Evolutionary conservation across 106 monocot species (phyloP), one percentile per base, ranked within the genome.

Genomic region (Dioscorea alata): DNA sequence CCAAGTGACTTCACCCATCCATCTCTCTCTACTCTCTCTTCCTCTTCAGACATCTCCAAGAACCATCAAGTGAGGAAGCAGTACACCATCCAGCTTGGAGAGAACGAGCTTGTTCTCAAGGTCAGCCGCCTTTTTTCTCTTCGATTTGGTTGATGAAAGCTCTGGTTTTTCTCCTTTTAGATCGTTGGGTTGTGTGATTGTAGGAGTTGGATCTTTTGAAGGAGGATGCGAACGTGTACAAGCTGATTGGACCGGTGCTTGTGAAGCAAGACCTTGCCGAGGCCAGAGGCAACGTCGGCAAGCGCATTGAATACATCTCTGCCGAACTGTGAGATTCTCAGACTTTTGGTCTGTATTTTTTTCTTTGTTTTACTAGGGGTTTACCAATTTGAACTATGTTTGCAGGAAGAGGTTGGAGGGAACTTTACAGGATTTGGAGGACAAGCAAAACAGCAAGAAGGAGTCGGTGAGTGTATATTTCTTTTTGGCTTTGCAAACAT

Each of bases 51-150:
- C 50, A 83, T 92, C n/a, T 74, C 82, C 23, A 96, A 92, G 89
- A 91, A 89, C 67, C 86, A 96, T 63, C 89, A 96, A 83, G 82
- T 96, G 69, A 64, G 92, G 64, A 96, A 92, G 84, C 92, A 96
- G 84, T 92, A 92, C 84, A 92, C 92, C 22, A 86, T 96, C 71
- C 96, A 96, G 80, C 84, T 96, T 7, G 91, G 96, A 19, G 96
- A 96, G 82, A 96, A 96, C 75, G 92, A 96, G 72, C 92, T 96
- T 63, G 96, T 96, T 18, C 79, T 92, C 78, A 92, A 92, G 83
- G 86, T 81, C 50, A 52, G 16, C 32, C 18, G 23, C 12, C 57
- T 28, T 28, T 28, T 28, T 1, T 28, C 28, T 28, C 28, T 28
- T 28, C 28, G 28, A 28, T 28, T 28, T 28, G 28, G 28, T 28